Evolutionary conservation across 176 grass and related monocot species (phyloP).

Genomic region (Lolium rigidum): DNA sequence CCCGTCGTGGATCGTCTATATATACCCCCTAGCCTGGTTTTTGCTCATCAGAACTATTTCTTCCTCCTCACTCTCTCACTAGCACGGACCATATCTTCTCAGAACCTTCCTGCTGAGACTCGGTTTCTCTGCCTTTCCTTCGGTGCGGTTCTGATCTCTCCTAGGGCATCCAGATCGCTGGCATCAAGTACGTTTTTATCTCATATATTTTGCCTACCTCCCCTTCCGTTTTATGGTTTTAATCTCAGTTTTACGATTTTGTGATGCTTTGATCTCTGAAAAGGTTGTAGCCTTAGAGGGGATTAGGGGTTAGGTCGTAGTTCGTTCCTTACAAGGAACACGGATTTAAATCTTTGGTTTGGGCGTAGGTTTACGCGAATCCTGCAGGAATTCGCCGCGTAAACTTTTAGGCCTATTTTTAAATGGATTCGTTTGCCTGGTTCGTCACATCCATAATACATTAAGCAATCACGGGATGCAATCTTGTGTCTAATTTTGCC

Average conservation of each 20-base stretch:
- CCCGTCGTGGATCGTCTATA: neutral
- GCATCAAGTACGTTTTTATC: neutral
- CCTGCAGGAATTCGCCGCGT: neutral
- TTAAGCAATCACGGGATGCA: neutral
- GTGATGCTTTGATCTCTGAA: neutral
- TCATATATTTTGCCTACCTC: neutral
- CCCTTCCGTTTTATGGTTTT: neutral
- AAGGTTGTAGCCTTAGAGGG: neutral
- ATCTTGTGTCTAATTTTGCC: too few species aligned
- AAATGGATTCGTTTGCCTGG: neutral
- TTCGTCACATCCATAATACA: neutral
- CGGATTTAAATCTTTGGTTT: neutral
- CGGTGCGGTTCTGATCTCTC: neutral
- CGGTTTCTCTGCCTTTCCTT: neutral
- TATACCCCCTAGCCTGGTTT: neutral
- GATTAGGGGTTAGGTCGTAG: neutral
- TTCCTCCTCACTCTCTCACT: slow-evolving; percentile 15
- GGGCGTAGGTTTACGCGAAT: neutral
- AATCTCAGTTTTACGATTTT: neutral
- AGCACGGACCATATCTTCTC: neutral
- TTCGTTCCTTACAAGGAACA: neutral
- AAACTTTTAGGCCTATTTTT: too few species aligned
- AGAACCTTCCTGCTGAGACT: slow-evolving; percentile 14
- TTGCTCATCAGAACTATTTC: slow-evolving; percentile 12
- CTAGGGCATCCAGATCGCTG: neutral